Base-by-base conservation (phyloP, 305 asterid species). In the Fraxinus albicans region DNA sequence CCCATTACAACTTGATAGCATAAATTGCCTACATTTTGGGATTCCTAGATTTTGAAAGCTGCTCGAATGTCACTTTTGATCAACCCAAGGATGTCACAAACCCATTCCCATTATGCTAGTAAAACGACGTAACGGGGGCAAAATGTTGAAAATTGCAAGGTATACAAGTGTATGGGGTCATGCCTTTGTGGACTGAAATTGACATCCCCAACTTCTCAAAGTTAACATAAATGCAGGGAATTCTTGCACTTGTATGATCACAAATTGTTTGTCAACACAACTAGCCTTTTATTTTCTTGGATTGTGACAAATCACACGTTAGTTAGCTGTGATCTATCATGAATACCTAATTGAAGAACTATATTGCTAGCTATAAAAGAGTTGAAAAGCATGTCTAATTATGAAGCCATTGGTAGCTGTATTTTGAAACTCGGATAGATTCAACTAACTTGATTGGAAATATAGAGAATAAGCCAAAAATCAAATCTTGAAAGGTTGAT, bases 381-480 rank as follows among this genome's bases (percentile, higher is more conserved):
- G 70, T 60, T 60, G 70, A 60, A 21, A 60, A 23, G 9, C 1
- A 21, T 9, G 25, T 60, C 31, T 60, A 21, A 21, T 1, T 0
- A 2, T 21, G 5, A 21, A 60, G 15, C 23, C 2, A 8, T 60
- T 60, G 12, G 31, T 0, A 21, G 29, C 15, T 21, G 31, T 7
- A 19, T 60, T 21, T 60, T 21, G 4, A 53, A 80, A 77, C 1
- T 79, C 76, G 53, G 73, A 79, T 77, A 23, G 77, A 86, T 23
- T 35, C 44, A 58, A 67, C 63, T 55, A 3, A 79, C 31, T 12
- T 77, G 79, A 65, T 74, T 6, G 6, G 17, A 17, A 53, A 53
- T 12, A 17, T 0, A 50, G 2, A 15, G 23, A 17, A 15, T 15
- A 50, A 50, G 21, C 21, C 7, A 15, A 13, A 50, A 53, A 13